Evolutionary conservation across 352 stramenopile genomes (phyloP).

Genomic region (Phytopythium aichiense): DNA sequence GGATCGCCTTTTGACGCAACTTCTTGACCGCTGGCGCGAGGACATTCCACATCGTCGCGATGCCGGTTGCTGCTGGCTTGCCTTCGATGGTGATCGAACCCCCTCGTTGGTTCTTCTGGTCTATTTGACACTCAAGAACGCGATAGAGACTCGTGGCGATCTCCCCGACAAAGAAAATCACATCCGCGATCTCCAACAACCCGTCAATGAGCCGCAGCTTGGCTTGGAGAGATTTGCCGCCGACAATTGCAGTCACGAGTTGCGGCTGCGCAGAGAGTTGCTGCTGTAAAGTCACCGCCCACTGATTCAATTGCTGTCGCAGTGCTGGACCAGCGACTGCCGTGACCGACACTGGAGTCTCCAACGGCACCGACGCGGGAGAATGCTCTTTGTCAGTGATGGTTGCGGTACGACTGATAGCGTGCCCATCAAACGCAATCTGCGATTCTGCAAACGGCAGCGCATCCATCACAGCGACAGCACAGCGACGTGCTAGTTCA

Average conservation of each 20-base stretch:
- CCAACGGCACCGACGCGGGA: neutral
- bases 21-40: constrained; percentile 43
- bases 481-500: neutral
- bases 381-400: neutral
- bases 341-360: neutral
- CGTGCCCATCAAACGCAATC: neutral
- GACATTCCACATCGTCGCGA: constrained; percentile 23
- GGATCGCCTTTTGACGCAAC: constrained; percentile 60
- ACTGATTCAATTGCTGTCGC: constrained; percentile 17
- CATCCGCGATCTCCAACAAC: constrained; percentile 46
- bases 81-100: neutral
- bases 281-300: constrained; percentile 30
- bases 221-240: constrained; percentile 37
- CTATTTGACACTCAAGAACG: constrained; percentile 31
- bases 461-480: constrained; percentile 1
- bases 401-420: no score
- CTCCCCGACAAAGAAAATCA: constrained; percentile 68
- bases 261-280: neutral
- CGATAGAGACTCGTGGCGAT: constrained; percentile 53
- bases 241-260: constrained; percentile 39
- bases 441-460: constrained; percentile 1
- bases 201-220: constrained; percentile 70
- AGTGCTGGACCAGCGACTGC: constrained; percentile 24
- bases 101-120: neutral
- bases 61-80: neutral